A percentile compares a stretch with the other conserved stretches of the same genome.
Conservation (phyloP, 495 filamentous ascomycete genomes). For the Bacidia gigantensis region DNA sequence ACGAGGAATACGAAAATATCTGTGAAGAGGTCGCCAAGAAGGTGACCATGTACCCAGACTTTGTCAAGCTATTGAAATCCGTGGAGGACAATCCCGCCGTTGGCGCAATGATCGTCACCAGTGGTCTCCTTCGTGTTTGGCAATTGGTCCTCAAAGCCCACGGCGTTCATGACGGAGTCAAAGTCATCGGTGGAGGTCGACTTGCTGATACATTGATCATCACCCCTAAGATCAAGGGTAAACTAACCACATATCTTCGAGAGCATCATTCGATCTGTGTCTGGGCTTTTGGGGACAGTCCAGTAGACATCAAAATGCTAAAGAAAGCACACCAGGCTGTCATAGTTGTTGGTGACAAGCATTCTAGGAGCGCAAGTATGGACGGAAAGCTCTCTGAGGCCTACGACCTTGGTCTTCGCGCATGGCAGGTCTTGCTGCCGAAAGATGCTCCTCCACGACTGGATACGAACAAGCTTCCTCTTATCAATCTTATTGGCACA, state of each 20-base stretch:
- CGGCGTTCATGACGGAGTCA: conserved; percentile 32
- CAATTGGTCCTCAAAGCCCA: conserved; percentile 36
- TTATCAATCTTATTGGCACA: conserved; percentile 24
- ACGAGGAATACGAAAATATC: conserved; percentile 32
- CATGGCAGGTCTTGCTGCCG: conserved; percentile 37
- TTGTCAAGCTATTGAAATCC: conserved; percentile 31
- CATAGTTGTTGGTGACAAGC: conserved; percentile 42
- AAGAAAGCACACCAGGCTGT: conserved; percentile 39
- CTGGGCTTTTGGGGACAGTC: conserved; percentile 52
- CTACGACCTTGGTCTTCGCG: conserved; percentile 26
- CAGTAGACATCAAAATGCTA: conserved; percentile 47
- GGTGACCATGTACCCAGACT: conserved; percentile 36
- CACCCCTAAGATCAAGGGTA: conserved; percentile 38
- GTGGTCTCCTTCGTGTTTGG: conserved; percentile 44
- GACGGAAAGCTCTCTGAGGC: conserved; percentile 31
- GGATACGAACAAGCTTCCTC: conserved; percentile 32
- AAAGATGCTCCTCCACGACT: conserved; percentile 29
- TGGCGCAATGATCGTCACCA: conserved; percentile 41
- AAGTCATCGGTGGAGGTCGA: conserved; percentile 43
- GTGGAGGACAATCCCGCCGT: conserved; percentile 28
- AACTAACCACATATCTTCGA: conserved; percentile 31
- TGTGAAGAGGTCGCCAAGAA: conserved; percentile 34
- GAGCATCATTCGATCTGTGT: conserved; percentile 27
- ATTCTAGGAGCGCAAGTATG: conserved; percentile 42
- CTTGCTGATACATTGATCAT: conserved; percentile 38